Percentiles rank a stretch among this genome's conserved stretches.
phyloP scores from a whole-genome alignment of 176 grass and related monocot species.

The Hordeum marinum region DNA sequence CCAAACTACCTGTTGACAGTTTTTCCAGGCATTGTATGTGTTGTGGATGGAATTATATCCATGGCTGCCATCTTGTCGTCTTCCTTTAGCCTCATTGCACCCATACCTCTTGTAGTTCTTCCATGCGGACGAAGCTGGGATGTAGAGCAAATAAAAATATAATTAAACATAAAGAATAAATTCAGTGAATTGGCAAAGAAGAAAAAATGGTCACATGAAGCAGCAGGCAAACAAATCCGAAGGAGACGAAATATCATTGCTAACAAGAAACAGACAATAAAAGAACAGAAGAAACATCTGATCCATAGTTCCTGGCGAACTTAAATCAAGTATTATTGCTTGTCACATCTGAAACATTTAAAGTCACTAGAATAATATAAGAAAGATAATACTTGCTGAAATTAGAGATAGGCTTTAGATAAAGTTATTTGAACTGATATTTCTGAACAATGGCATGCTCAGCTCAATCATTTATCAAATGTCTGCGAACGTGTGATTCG shows the following conservation, averaged over 20 bases:
- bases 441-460: background rate
- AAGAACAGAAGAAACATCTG: background rate
- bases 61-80: conserved; percentile 84
- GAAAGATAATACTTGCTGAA: background rate
- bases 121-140: conserved; percentile 69
- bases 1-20: conserved; percentile 41
- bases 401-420: background rate
- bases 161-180: conserved; percentile 26
- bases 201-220: background rate
- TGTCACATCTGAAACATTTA: background rate
- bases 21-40: conserved; percentile 57
- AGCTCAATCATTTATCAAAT: background rate
- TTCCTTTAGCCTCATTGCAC: conserved; percentile 77
- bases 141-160: conserved; percentile 5
- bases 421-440: conserved; percentile 6
- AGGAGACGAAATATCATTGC: background rate
- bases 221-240: background rate
- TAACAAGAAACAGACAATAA: background rate
- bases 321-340: background rate
- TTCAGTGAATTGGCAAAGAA: background rate
- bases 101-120: conserved; percentile 78
- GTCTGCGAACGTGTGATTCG: background rate
- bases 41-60: conserved; percentile 75
- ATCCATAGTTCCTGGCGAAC: background rate
- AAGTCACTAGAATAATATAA: background rate